A percentile compares a stretch with the other conserved stretches of the same genome.
phyloP scores from a whole-genome alignment of 2,329 filamentous ascomycete species.

The Nemania sp. region DNA sequence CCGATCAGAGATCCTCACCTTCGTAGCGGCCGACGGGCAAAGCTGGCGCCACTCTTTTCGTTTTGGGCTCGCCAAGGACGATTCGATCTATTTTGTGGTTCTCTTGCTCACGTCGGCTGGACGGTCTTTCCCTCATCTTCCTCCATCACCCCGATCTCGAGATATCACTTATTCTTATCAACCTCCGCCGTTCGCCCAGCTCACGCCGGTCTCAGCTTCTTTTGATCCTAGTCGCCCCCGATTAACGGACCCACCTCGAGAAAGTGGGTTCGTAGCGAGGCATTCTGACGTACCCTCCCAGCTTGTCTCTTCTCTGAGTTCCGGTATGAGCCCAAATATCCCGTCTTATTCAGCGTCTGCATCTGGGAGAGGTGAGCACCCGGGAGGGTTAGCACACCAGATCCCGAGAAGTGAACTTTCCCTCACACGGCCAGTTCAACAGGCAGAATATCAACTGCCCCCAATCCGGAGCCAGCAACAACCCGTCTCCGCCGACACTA shows the following conservation, averaged over 20 bases:
- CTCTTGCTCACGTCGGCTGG: slow-evolving; percentile 47
- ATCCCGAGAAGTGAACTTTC: slow-evolving; percentile 57
- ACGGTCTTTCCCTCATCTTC: slow-evolving; percentile 47
- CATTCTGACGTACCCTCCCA: slow-evolving; percentile 39
- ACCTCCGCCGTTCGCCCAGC: slow-evolving; percentile 47
- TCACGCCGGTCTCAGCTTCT: slow-evolving; percentile 50
- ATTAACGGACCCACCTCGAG: slow-evolving; percentile 40
- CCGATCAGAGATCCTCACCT: slow-evolving; percentile 58
- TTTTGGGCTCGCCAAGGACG: slow-evolving; percentile 61
- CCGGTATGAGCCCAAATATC: slow-evolving; percentile 47
- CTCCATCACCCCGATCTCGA: slow-evolving; percentile 49
- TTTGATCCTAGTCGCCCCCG: slow-evolving; percentile 52
- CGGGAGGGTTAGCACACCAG: slow-evolving; percentile 51
- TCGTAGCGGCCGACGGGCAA: slow-evolving; percentile 56
- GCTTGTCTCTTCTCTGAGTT: slow-evolving; percentile 39
- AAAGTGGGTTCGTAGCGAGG: slow-evolving; percentile 40
- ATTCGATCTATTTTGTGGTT: slow-evolving; percentile 65
- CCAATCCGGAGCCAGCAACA: slow-evolving; percentile 45
- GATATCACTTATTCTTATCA: slow-evolving; percentile 50
- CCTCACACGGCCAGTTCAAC: slow-evolving; percentile 37
- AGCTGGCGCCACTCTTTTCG: slow-evolving; percentile 53
- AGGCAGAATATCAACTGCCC: slow-evolving; percentile 45
- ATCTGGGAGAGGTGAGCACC: slow-evolving; percentile 53
- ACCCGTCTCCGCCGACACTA: slow-evolving; percentile 31
- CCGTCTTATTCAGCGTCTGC: slow-evolving; percentile 52